Conservation (phyloP, 1,284 basidiomycete genomes). For the Ganoderma lingzhi region DNA sequence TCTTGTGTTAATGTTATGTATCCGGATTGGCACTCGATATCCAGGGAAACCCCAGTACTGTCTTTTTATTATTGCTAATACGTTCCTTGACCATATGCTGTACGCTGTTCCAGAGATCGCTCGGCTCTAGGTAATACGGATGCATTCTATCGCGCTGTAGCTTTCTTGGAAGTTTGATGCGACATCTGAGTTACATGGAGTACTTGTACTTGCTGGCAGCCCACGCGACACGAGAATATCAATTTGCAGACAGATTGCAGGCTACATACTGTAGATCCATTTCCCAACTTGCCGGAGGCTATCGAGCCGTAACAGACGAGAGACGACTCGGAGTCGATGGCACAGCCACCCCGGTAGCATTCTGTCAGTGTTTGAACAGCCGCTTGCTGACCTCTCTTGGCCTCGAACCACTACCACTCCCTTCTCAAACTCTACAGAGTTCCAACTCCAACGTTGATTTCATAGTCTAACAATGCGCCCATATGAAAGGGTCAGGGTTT, state of each 20-base stretch:
- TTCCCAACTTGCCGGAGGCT: background rate
- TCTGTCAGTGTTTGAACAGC: no score
- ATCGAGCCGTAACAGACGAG: background rate
- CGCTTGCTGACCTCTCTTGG: no score
- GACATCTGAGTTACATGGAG: no score
- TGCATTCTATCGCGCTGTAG: background rate
- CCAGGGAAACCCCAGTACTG: constrained; percentile 6
- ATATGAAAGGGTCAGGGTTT: background rate
- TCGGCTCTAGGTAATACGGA: constrained; percentile 7
- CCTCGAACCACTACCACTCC: no score
- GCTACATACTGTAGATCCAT: background rate
- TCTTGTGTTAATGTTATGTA: constrained; percentile 20
- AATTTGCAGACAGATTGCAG: background rate
- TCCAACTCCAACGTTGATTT: no score
- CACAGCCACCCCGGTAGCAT: background rate
- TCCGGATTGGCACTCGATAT: constrained; percentile 19
- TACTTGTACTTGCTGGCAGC: no score
- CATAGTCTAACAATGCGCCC: background rate
- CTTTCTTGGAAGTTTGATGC: background rate
- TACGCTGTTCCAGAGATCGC: constrained; percentile 11
- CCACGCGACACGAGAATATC: background rate
- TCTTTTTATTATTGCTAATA: constrained; percentile 33
- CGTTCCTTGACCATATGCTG: constrained; percentile 25
- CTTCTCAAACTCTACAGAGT: no score
- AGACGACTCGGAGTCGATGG: no score